These are phyloP conservation scores for Zygosaccharomyces siamensis DNA, from an alignment of 805 yeast species.

Conservation along the genomic window DNA sequence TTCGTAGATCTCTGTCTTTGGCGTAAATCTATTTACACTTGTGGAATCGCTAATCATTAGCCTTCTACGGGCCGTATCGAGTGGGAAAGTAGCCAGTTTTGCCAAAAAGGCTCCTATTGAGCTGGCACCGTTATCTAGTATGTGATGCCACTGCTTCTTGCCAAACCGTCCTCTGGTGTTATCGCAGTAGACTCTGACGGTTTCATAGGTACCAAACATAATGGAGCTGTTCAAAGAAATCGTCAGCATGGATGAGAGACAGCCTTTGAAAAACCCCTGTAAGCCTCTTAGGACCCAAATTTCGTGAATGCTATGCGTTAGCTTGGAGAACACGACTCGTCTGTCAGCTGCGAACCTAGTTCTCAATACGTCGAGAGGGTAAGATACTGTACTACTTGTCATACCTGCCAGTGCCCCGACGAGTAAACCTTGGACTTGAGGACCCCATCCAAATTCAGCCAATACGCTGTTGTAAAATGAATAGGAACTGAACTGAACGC, in stretches of 20 bases:
- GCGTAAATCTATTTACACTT: slow-evolving; percentile 19
- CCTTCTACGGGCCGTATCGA: slow-evolving; percentile 77
- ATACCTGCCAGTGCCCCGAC: slow-evolving; percentile 79
- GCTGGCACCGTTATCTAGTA: slow-evolving; percentile 57
- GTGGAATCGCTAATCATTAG: slow-evolving; percentile 51
- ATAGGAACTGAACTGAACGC: slow-evolving; percentile 73
- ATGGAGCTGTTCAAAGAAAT: slow-evolving; percentile 69
- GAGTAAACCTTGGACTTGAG: slow-evolving; percentile 38
- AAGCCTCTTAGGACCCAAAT: slow-evolving; percentile 42
- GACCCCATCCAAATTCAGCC: slow-evolving; percentile 14
- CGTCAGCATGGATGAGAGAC: slow-evolving; percentile 48
- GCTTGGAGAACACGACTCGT: slow-evolving; percentile 17
- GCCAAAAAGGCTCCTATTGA: slow-evolving; percentile 69
- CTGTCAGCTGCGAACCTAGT: slow-evolving; percentile 77
- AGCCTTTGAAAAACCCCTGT: slow-evolving; percentile 47
- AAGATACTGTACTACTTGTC: slow-evolving; percentile 65
- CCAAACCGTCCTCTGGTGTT: slow-evolving; percentile 24
- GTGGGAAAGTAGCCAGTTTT: slow-evolving; percentile 73
- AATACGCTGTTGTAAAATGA: slow-evolving; percentile 47
- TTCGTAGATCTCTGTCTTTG: slow-evolving; percentile 18
- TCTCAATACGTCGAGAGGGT: slow-evolving; percentile 86
- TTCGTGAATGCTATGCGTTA: slow-evolving; percentile 28
- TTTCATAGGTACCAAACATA: slow-evolving; percentile 66
- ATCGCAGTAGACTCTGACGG: slow-evolving; percentile 36
- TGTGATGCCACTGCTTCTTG: slow-evolving; percentile 13